These are phyloP conservation scores for Limonomyces culmigenus DNA, from an alignment of 1,284 basidiomycete genomes.

Conservation along the genomic window DNA sequence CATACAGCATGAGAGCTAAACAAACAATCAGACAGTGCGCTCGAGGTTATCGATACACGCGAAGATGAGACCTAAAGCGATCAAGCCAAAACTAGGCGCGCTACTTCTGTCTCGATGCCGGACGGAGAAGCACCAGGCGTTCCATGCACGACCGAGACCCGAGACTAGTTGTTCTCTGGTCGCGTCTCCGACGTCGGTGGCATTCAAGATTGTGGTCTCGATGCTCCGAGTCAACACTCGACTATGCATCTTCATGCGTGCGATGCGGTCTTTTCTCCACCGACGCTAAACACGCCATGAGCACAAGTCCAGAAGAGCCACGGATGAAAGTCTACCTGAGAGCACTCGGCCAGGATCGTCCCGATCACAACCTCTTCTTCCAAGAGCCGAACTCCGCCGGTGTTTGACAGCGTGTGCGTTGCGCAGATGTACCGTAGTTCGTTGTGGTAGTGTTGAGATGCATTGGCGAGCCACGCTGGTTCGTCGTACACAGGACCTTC, in stretches of 20 bases:
- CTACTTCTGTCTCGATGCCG: slow-evolving; percentile 30
- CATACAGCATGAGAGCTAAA: neutral
- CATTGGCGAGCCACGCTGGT: slow-evolving; percentile 2
- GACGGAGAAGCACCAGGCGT: slow-evolving; percentile 39
- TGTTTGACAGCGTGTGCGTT: slow-evolving; percentile 49
- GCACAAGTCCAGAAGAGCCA: too few relatives aligned
- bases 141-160: slow-evolving; percentile 40
- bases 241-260: slow-evolving; percentile 44
- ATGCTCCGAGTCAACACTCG: slow-evolving; percentile 17
- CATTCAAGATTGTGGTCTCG: slow-evolving; percentile 4
- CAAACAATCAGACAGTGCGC: neutral
- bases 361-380: slow-evolving; percentile 64
- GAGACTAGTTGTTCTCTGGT: slow-evolving; percentile 13
- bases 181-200: slow-evolving; percentile 10
- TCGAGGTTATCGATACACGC: slow-evolving; percentile 34
- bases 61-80: slow-evolving; percentile 40
- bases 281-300: slow-evolving; percentile 16
- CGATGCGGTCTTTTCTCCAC: slow-evolving; percentile 39
- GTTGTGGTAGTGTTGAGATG: slow-evolving; percentile 37
- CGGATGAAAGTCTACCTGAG: slow-evolving; percentile 22
- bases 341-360: slow-evolving; percentile 50
- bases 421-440: slow-evolving; percentile 52
- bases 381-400: slow-evolving; percentile 32
- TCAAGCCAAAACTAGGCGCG: slow-evolving; percentile 48
- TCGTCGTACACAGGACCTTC: slow-evolving; percentile 10